Percentiles rank a stretch among this genome's conserved stretches.
Conservation (phyloP, 78 protist genomes). For the Dictyostelium brefeldianum region DNA sequence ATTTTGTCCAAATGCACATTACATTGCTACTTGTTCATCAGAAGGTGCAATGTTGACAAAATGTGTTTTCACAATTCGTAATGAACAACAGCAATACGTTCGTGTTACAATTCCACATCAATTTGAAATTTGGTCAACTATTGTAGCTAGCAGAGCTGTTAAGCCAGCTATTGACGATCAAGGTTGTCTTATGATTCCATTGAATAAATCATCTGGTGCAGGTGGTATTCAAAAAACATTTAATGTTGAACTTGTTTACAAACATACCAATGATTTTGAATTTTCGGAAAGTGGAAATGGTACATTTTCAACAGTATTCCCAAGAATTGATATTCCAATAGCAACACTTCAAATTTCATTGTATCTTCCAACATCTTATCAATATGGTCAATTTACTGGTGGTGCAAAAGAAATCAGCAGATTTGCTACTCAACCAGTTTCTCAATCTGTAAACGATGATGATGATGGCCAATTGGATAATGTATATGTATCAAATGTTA, state of each 20-base stretch:
- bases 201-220: conserved; percentile 42
- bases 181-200: conserved; percentile 56
- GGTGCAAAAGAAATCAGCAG: conserved; percentile 33
- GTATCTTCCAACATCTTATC: conserved; percentile 23
- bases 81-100: conserved; percentile 73
- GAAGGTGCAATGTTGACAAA: conserved; percentile 64
- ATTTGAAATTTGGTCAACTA: conserved; percentile 68
- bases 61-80: conserved; percentile 40
- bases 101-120: conserved; percentile 55
- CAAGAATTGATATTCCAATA: conserved; percentile 74
- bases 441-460: background rate
- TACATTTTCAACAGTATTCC: background rate
- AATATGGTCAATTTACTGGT: conserved; percentile 35
- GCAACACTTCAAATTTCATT: conserved; percentile 2
- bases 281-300: background rate
- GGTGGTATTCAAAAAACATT: conserved; percentile 52
- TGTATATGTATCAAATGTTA: background rate
- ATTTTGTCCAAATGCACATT: conserved; percentile 60
- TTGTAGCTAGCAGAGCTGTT: conserved; percentile 40
- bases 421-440: background rate
- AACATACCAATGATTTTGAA: conserved; percentile 19
- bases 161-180: conserved; percentile 64
- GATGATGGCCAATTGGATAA: background rate
- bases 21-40: conserved; percentile 22
- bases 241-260: conserved; percentile 43